Evolutionary conservation across 495 filamentous ascomycete genomes (phyloP).

Genomic region (Xylaria acuta): DNA sequence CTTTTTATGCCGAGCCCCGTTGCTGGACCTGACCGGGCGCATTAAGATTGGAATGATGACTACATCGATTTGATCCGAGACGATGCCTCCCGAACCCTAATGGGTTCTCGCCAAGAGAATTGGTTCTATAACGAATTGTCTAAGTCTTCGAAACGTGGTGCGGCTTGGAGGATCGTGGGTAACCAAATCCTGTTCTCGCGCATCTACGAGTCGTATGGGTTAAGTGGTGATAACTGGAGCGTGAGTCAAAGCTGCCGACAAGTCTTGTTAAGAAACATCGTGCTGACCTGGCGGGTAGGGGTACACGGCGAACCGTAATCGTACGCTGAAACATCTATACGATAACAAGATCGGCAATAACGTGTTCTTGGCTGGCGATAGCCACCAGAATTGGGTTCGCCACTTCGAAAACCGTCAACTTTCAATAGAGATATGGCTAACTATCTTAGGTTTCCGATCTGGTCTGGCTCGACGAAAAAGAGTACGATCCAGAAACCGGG

Average conservation of each 20-base stretch:
- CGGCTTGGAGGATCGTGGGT: slow-evolving; percentile 70
- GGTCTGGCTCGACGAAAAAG: slow-evolving; percentile 64
- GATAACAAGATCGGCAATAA: slow-evolving; percentile 69
- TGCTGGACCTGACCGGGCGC: neutral
- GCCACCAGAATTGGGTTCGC: slow-evolving; percentile 66
- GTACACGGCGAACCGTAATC: slow-evolving; percentile 67
- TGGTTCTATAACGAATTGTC: slow-evolving; percentile 71
- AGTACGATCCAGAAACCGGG: slow-evolving; percentile 63
- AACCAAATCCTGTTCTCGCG: slow-evolving; percentile 69
- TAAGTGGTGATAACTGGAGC: slow-evolving; percentile 40
- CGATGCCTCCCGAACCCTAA: slow-evolving; percentile 64
- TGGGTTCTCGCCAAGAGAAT: slow-evolving; percentile 69
- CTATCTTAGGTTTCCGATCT: slow-evolving; percentile 56
- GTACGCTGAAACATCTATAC: slow-evolving; percentile 64
- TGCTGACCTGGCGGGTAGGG: slow-evolving; percentile 62
- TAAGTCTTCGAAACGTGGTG: slow-evolving; percentile 58
- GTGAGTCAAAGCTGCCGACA: slow-evolving; percentile 29
- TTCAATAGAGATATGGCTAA: slow-evolving; percentile 13
- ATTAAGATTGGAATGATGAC: slow-evolving; percentile 56
- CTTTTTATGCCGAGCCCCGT: no score
- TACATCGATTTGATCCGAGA: slow-evolving; percentile 64
- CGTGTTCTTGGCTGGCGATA: slow-evolving; percentile 70
- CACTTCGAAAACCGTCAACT: neutral
- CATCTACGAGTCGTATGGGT: slow-evolving; percentile 55
- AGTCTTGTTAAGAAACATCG: slow-evolving; percentile 38